Conservation (phyloP, 805 yeast species). For the Candida fluviatilis region DNA sequence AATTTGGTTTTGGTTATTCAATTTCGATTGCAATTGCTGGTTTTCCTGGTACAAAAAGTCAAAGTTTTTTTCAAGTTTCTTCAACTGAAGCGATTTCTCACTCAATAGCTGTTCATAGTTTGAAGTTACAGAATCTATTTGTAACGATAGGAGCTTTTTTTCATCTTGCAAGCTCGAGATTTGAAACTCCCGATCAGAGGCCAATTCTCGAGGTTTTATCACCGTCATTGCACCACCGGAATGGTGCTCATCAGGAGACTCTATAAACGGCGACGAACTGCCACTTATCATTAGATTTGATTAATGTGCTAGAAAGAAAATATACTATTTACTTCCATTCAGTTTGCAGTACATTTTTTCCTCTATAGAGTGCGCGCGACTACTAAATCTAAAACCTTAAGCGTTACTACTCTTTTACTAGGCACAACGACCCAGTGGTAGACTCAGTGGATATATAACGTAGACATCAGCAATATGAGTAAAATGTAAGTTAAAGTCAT, state of each 20-base stretch:
- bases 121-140: slow-evolving; percentile 18
- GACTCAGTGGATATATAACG: too few relatives aligned
- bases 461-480: too few relatives aligned
- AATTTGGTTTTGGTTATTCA: slow-evolving; percentile 26
- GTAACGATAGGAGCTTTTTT: slow-evolving; percentile 25
- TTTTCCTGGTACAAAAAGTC: slow-evolving; percentile 33
- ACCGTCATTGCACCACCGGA: slow-evolving; percentile 12
- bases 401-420: too few relatives aligned
- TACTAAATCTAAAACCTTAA: too few relatives aligned
- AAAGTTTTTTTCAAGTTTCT: slow-evolving; percentile 30
- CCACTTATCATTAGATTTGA: background rate
- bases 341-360: background rate
- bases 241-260: slow-evolving; percentile 13
- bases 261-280: slow-evolving; percentile 25
- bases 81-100: slow-evolving; percentile 29
- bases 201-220: slow-evolving; percentile 13
- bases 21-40: slow-evolving; percentile 26
- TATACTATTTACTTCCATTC: background rate
- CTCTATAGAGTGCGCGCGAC: too few relatives aligned
- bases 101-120: slow-evolving; percentile 25
- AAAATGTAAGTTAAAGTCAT: background rate
- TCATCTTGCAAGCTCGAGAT: slow-evolving; percentile 29
- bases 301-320: background rate
- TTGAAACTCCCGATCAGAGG: slow-evolving; percentile 30
- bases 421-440: too few relatives aligned